Base-by-base conservation (phyloP, 2,329 filamentous ascomycete genomes). In the Claviceps sp. region DNA sequence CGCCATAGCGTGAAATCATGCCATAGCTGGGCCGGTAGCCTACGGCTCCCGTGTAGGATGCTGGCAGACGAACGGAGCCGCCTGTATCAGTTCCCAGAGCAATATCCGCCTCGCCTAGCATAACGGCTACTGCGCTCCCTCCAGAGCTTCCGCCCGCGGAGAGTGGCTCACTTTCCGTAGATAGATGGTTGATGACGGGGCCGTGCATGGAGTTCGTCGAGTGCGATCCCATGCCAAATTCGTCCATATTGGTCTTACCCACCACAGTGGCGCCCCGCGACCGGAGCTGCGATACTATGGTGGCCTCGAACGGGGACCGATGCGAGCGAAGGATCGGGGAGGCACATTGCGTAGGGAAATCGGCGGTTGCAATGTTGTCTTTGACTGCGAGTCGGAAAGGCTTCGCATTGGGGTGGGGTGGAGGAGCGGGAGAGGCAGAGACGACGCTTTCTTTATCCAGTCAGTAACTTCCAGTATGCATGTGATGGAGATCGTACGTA, bases 1-100 rank as follows among this genome's bases (percentile, higher is more conserved):
- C 87, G 1, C 90, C 90, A 73, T 83, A 88, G 54, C 90, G 77
- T 45, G 88, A 94, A 34, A 96, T 67, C 69, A 91, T 77, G 16
- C 90, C 90, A 63, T 96, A 96, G 30, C 87, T 93, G 1, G 90
- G 90, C 67, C 96, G 95, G 68, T 90, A 95, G 0, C 90, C 90
- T 16, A 91, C 76, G 0, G 84, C 77, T 3, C 87, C 86, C 8
- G 85, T 89, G 64, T 94, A 96, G 1, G 90, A 87, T 14, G 90
- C 90, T 0, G 90, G 90, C 48, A 96, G 75, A 54, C 90, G 77
- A 48, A 96, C 85, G 1, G 87, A 94, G 14, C 90, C 90, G 57
- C 90, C 90, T 0, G 90, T 98, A 64, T 98, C 93, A 19, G 93
- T 97, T 17, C 93, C 93, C 30, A 98, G 70, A 7, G 89, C 89